A percentile compares a stretch with the other conserved stretches of the same genome.
Evolutionary conservation across 441 rosid genomes (phyloP).

Genomic region (Populus hybrid): DNA sequence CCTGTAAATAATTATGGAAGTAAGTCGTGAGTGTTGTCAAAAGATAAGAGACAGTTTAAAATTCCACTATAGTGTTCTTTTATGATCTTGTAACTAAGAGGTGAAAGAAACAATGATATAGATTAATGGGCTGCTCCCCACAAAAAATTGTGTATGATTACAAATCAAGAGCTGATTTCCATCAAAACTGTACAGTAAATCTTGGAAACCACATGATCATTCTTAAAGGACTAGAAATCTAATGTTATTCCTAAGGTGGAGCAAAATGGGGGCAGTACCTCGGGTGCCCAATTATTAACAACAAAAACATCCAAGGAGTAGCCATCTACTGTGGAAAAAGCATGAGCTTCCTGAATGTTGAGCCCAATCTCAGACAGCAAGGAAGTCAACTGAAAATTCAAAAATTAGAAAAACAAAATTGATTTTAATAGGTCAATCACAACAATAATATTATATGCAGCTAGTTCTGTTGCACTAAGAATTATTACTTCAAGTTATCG

Average conservation of each 20-base stretch:
- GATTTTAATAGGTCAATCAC: conserved; percentile 11
- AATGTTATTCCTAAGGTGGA: background rate
- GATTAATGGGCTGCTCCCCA: background rate
- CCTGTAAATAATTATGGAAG: conserved; percentile 31
- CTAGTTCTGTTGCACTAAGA: background rate
- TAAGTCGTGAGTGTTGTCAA: conserved; percentile 3
- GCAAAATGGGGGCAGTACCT: conserved; percentile 32
- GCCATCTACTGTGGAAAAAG: conserved; percentile 71
- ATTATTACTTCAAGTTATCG: background rate
- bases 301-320: conserved; percentile 72
- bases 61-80: background rate
- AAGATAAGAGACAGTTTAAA: background rate
- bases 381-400: conserved; percentile 58
- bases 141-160: background rate
- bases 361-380: conserved; percentile 63
- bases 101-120: background rate
- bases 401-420: background rate
- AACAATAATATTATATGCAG: conserved; percentile 4
- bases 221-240: background rate
- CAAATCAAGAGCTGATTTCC: background rate
- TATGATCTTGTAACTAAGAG: background rate
- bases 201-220: conserved; percentile 2
- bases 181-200: background rate
- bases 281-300: conserved; percentile 51
- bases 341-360: conserved; percentile 83